Evolutionary conservation across 495 filamentous ascomycete genomes (phyloP), one percentile per base, ranked within the genome.

Genomic region (Cladorrhinum samala): DNA sequence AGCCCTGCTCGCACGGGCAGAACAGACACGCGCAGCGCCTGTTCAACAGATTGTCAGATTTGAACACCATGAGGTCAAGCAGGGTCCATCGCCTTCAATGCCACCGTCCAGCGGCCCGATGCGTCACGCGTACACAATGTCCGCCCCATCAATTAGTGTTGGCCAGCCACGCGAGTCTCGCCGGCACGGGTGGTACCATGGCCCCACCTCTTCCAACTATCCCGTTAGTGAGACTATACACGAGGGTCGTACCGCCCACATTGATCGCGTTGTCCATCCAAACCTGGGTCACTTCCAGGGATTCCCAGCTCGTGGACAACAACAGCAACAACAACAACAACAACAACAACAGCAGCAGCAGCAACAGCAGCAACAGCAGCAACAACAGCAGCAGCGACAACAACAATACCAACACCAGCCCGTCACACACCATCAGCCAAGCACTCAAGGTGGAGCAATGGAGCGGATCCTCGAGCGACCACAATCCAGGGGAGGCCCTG

Each of bases 151-250:
- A 0, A 61, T 74, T 45, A 68, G 71, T 4, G 78, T 74, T 8
- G 27, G 6, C 5, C 27, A 33, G 6, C 74, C 82, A 3, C 75
- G 79, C n/a, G 78, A 79, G 44, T 66, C 71, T 6, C 87, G 86
- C 66, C 76, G 87, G 9, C 81, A 82, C 42, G 85, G 77, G 1
- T 88, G 83, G 79, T 87, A 89, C 56, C 77, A 85, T 46, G 84
- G 83, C 1, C 81, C 83, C 9, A 61, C 75, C 2, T 56, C 75
- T 2, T 56, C 62, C 14, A 52, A 61, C 6, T 49, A 64, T 18
- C 65, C 69, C 4, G 62, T 62, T 6, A 63, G 68, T 2, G 61
- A 68, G 44, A 64, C 67, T 9, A 65, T 67, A 9, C 64, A 68
- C 8, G 72, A 75, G 49, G 52, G 60, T 14, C 69, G 69, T 7